phyloP scores from a whole-genome alignment of 345 rosid genomes.

The Populus tremula region DNA sequence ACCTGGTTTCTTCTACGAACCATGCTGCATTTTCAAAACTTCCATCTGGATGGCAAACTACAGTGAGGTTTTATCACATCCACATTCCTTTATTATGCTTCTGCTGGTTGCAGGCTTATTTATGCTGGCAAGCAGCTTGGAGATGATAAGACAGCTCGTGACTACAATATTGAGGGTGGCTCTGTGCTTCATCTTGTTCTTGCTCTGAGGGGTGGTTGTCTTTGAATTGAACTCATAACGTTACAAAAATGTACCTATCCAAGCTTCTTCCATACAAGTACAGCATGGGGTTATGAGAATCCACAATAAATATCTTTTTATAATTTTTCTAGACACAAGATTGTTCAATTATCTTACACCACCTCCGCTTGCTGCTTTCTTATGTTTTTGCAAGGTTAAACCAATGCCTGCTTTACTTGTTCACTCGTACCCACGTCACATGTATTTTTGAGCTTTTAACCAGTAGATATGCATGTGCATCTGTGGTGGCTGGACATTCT shows the following conservation, averaged over 20 bases:
- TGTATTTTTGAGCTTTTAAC: not conserved
- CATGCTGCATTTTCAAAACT: not conserved
- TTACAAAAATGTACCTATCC: not conserved
- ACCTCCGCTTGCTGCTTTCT: not conserved
- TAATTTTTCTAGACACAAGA: not conserved
- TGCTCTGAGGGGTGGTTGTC: conserved; percentile 81
- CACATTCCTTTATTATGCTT: not conserved
- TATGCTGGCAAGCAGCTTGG: conserved; percentile 95
- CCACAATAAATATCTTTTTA: not conserved
- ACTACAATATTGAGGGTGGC: conserved; percentile 93
- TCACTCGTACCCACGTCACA: not conserved
- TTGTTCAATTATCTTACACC: not conserved
- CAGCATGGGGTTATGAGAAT: not conserved
- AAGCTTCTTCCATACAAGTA: not conserved
- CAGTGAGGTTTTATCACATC: not conserved
- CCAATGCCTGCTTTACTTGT: not conserved
- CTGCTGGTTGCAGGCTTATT: conserved; percentile 45
- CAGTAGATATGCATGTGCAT: not conserved
- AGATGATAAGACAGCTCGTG: conserved; percentile 93
- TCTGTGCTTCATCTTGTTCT: conserved; percentile 98
- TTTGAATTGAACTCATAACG: not conserved
- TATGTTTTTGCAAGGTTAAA: not conserved
- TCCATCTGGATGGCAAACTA: not conserved
- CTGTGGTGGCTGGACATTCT: not conserved
- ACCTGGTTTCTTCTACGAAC: not conserved